Evolutionary conservation across 129 eudicot species (phyloP), one percentile per base, ranked within the genome.

Genomic region (Gnaphalium uliginosum): DNA sequence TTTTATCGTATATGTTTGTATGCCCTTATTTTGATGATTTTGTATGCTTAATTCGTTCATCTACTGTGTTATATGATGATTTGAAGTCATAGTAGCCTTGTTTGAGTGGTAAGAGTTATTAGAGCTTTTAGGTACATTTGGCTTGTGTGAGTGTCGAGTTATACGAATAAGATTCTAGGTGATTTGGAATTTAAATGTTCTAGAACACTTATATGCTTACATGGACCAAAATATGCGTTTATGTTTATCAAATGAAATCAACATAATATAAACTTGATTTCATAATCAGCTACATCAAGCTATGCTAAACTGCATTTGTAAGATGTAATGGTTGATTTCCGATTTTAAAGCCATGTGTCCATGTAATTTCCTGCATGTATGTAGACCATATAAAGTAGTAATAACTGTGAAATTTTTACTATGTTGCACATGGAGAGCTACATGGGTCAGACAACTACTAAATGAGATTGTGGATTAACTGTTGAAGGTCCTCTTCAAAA

Each of bases 121-220:
- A 60, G 71, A 51, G 75, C 8, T 41, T 73, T 65, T 69, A 69
- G 76, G 25, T 77, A 77, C 50, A 41, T 51, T 29, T 76, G 60
- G 33, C 23, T 29, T 3, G 24, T 27, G 24, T 65, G 25, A 27
- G 69, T 5, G 13, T 43, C 29, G 22, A 14, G 13, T 37, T 39
- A 1, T 22, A 32, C 68, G 37, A 51, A 66, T 76, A 24, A 56
- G 56, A 57, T 46, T 65, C 56, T 58, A 24, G 76, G 58, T n/a
- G 56, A 37, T 48, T 53, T 24, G 21, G 57, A 76, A 32, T 57
- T 76, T 41, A 43, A 68, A n/a, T 67, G n/a, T 68, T 24, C 37
- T 46, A 54, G 25, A 33, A 17, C 73, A 66, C 22, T 37, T 56
- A 43, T 58, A 74, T 25, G 29, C 59, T 29, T 48, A 65, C 61